phyloP scores from a whole-genome alignment of 2,329 filamentous ascomycete genomes.

The Thielaviopsis ethacetica region DNA sequence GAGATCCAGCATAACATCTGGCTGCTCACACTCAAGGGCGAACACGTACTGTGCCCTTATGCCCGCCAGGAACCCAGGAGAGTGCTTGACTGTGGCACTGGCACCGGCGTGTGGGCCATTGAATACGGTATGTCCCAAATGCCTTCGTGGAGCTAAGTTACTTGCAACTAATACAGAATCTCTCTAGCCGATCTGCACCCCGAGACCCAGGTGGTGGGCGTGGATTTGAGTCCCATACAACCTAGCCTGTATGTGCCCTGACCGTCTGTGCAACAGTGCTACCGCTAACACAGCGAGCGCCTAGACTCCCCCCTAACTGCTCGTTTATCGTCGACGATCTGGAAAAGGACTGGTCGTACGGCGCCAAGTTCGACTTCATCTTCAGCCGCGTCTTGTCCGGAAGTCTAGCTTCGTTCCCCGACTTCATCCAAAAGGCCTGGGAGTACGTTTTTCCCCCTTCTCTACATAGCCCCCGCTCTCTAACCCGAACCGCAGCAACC shows the following conservation, averaged over 20 bases:
- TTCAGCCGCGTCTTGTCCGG: too few relatives aligned
- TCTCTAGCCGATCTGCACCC: background rate
- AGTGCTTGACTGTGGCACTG: conserved; percentile 30
- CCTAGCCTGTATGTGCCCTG: conserved; percentile 18
- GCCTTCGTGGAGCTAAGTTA: background rate
- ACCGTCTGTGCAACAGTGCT: background rate
- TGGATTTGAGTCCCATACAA: conserved; percentile 26
- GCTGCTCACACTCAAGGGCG: conserved; percentile 19
- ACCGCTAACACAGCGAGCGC: background rate
- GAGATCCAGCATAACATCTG: conserved; percentile 24
- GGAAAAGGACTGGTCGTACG: too few relatives aligned
- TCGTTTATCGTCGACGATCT: too few relatives aligned
- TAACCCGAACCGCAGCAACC: conserved; percentile 23
- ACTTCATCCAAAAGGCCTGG: too few relatives aligned
- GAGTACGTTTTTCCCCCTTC: too few relatives aligned
- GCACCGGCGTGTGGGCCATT: conserved; percentile 29
- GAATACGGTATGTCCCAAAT: background rate
- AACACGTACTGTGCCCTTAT: conserved; percentile 17
- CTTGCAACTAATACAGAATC: background rate
- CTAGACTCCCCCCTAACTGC: background rate
- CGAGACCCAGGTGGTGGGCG: conserved; percentile 19
- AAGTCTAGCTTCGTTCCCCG: too few relatives aligned
- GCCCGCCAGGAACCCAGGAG: conserved; percentile 14
- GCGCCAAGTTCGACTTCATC: too few relatives aligned
- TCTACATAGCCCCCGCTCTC: background rate